Evolutionary conservation across 352 stramenopile species (phyloP).

Genomic region (Thalassiosira hispida): DNA sequence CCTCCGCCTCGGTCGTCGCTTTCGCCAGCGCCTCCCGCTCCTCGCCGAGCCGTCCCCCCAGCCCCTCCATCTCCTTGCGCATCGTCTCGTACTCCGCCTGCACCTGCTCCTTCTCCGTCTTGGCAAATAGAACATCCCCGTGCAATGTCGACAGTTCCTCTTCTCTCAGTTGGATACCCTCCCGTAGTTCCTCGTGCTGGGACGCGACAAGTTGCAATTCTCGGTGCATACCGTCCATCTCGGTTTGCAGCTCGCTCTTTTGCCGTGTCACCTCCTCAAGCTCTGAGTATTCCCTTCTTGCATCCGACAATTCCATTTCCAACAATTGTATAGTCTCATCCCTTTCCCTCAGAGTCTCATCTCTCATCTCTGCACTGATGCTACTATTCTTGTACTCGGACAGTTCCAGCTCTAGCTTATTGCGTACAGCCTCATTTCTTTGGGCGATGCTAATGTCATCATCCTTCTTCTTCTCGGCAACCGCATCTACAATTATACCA

Average conservation of each 20-base stretch:
- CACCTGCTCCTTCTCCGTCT: conserved; percentile 40
- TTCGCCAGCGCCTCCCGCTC: conserved; percentile 19
- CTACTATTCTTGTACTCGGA: no score
- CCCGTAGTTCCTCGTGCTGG: conserved; percentile 11
- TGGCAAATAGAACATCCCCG: conserved; percentile 41
- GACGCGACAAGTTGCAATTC: conserved; percentile 16
- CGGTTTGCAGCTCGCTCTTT: neutral
- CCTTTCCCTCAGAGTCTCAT: conserved; percentile 10
- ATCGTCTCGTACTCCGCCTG: conserved; percentile 32
- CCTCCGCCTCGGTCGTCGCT: conserved; percentile 15
- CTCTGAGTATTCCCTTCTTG: no score
- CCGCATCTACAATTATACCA: no score
- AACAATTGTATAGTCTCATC: conserved; percentile 29
- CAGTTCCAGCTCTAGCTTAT: no score
- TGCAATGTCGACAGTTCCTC: conserved; percentile 44
- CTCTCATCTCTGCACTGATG: neutral
- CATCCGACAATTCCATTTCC: conserved; percentile 20
- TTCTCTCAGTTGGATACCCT: conserved; percentile 37
- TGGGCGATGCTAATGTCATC: no score
- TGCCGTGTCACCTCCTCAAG: neutral
- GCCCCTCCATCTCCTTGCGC: conserved; percentile 9
- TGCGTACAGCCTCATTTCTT: no score
- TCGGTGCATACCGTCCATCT: neutral
- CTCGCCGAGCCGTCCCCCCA: conserved; percentile 21
- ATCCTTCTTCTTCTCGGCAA: no score